Base-by-base conservation (phyloP, 2,329 filamentous ascomycete genomes). In the Stachybotrys chartarum region DNA sequence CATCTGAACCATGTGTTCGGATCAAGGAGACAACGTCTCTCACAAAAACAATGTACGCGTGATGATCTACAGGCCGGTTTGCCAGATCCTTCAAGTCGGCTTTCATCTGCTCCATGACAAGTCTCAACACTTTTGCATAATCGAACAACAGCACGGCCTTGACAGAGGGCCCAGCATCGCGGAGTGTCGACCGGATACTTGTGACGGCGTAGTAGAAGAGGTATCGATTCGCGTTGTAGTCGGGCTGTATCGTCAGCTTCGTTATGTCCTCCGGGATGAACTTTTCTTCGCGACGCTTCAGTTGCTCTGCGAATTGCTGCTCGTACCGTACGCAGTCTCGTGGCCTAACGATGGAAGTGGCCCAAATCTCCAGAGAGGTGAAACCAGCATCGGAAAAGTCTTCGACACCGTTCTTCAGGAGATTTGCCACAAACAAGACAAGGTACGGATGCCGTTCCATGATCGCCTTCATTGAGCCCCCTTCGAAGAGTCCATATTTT, bases 21-120 rank as follows among this genome's bases (percentile, higher is more conserved):
- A 85, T 79, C 30, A 83, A 68, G 3, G 73, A 74, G 55, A 85
- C 75, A 49, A 83, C 74, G 17, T 71, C 68, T 42, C 76, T 78
- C 12, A 81, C 72, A 60, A 84, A 84, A 1, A 66, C 63, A 51
- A 84, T 74, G 60, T 80, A 82, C 39, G 63, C 57, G 2, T 65
- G 60, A 56, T 84, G 81, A 47, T 76, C 73, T 1, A 58, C 63
- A n/a, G 69, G 61, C 47, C 71, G 64, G 3, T 68, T 56, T 1
- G 63, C 65, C 24, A 78, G 61, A 0, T 67, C 63, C 47, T 67
- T 71, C 12, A 85, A 66, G 59, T 84, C 79, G 16, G 67, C 60
- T 58, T 77, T 80, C 59, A 84, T 79, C 60, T 78, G 78, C 18
- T 78, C 73, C 82, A 84, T 84, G 11, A 72, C 73, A 17, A 67